Percentiles rank a stretch among this genome's conserved stretches.
These are phyloP conservation scores for Fusarium cicatricum DNA, from an alignment of 2,329 filamentous ascomycete species.

Conservation along the genomic window DNA sequence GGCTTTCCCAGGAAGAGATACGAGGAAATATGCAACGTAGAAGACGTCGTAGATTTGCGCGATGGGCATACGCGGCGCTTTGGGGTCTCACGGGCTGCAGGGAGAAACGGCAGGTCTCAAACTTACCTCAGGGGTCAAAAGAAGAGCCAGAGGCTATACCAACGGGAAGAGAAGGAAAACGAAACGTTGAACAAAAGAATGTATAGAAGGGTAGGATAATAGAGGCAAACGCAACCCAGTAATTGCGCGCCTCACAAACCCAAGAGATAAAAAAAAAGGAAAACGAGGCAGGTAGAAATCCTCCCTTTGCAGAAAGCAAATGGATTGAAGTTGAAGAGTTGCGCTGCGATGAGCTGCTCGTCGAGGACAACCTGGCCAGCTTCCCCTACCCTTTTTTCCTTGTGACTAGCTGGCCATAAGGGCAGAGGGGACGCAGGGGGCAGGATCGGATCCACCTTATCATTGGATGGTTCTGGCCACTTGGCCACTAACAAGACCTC, in stretches of 20 bases:
- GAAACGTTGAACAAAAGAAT: slow-evolving; percentile 11
- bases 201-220: slow-evolving; percentile 25
- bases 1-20: neutral
- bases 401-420: slow-evolving; percentile 17
- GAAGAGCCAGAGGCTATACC: slow-evolving; percentile 17
- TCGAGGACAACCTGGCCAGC: slow-evolving; percentile 42
- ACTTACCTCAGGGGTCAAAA: slow-evolving; percentile 38
- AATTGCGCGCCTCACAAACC: slow-evolving; percentile 31
- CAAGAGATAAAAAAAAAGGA: slow-evolving; percentile 21
- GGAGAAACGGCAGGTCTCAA: slow-evolving; percentile 27
- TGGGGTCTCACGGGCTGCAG: slow-evolving; percentile 19
- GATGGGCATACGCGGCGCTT: slow-evolving; percentile 7
- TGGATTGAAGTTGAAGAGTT: slow-evolving; percentile 33
- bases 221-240: slow-evolving; percentile 26
- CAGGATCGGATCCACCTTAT: slow-evolving; percentile 28
- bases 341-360: slow-evolving; percentile 14
- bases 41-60: neutral
- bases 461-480: slow-evolving; percentile 24
- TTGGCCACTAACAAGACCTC: slow-evolving; percentile 33
- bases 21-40: neutral
- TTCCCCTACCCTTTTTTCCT: slow-evolving; percentile 29
- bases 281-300: slow-evolving; percentile 30
- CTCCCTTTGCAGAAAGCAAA: slow-evolving; percentile 34
- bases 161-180: slow-evolving; percentile 18
- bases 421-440: slow-evolving; percentile 37